These are phyloP conservation scores for Mortierella sp. DNA, from an alignment of 371 early-diverging fungal species.

Conservation along the genomic window DNA sequence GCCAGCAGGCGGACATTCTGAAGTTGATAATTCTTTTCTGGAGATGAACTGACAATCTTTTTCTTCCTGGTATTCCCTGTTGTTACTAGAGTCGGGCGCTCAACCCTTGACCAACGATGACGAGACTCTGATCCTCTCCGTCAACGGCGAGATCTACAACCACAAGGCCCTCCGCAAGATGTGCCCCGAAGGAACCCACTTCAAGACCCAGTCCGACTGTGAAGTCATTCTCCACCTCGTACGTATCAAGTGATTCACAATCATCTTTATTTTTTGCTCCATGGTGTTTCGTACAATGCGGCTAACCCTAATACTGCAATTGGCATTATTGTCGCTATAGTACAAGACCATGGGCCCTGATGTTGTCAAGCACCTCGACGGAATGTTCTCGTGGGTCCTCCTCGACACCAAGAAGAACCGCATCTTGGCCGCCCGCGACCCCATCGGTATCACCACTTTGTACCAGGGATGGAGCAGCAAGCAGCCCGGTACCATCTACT, in stretches of 20 bases:
- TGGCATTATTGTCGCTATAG: slow-evolving; percentile 60
- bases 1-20: too few species aligned
- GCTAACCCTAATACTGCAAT: too few species aligned
- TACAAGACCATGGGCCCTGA: slow-evolving; percentile 89
- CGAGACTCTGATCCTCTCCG: slow-evolving; percentile 84
- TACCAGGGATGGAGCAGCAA: slow-evolving; percentile 92
- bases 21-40: too few species aligned
- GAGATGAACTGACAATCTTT: background rate
- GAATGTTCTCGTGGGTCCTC: slow-evolving; percentile 97
- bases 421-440: slow-evolving; percentile 93
- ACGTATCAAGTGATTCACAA: too few species aligned
- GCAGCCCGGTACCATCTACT: slow-evolving; percentile 90
- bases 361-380: slow-evolving; percentile 87
- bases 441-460: slow-evolving; percentile 97
- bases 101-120: slow-evolving; percentile 95
- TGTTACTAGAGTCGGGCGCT: slow-evolving; percentile 83
- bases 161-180: slow-evolving; percentile 88
- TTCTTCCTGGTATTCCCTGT: too few species aligned
- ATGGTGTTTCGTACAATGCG: too few species aligned
- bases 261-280: too few species aligned
- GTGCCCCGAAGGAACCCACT: slow-evolving; percentile 72
- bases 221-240: slow-evolving; percentile 96
- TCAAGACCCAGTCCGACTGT: slow-evolving; percentile 97
- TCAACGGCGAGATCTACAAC: slow-evolving; percentile 99
- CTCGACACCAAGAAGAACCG: slow-evolving; percentile 87